Evolutionary conservation across 2,329 filamentous ascomycete genomes (phyloP), one percentile per base, ranked within the genome.

Genomic region (Aspergillus awamori): DNA sequence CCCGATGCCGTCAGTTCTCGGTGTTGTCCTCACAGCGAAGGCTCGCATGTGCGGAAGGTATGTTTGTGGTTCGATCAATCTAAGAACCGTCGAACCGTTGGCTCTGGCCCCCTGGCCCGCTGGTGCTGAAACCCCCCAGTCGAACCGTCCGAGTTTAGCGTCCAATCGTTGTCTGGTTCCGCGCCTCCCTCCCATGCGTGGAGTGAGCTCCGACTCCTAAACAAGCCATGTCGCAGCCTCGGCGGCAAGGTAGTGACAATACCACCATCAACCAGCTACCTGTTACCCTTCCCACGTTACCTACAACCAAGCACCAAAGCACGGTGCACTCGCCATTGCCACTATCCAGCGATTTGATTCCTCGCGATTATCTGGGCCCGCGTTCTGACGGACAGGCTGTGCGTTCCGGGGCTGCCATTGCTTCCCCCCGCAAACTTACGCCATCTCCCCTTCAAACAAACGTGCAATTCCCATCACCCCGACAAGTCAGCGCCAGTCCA

Each of bases 171-270:
- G 58, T 59, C 53, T 55, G 60, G 64, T 48, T 57, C 49, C 59
- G 45, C 60, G 53, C 57, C 59, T 62, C 58, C 47, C 54, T 30
- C 58, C 58, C 39, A 65, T 61, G 63, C 58, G 36, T 57, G 49
- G 49, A 47, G 60, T 51, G 59, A 62, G 65, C 65, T 59, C 60
- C 52, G 49, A 64, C 61, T 63, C 58, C 57, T 64, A 59, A 62
- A 57, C 62, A 61, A 72, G 71, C 67, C 69, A 77, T 77, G 74
- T 75, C 74, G 68, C 74, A 75, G 64, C 61, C 63, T 62, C 67
- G 61, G 69, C 72, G 69, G 65, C 72, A 72, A 70, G 68, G 67
- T 55, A 66, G 56, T 60, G 68, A 72, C 66, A 67, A 73, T 45
- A 59, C 54, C 62, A 59, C 57, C 55, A 20, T 52, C 63, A 45